Conservation (phyloP, 2,329 filamentous ascomycete genomes). For the Stachybotrys echinatus region DNA sequence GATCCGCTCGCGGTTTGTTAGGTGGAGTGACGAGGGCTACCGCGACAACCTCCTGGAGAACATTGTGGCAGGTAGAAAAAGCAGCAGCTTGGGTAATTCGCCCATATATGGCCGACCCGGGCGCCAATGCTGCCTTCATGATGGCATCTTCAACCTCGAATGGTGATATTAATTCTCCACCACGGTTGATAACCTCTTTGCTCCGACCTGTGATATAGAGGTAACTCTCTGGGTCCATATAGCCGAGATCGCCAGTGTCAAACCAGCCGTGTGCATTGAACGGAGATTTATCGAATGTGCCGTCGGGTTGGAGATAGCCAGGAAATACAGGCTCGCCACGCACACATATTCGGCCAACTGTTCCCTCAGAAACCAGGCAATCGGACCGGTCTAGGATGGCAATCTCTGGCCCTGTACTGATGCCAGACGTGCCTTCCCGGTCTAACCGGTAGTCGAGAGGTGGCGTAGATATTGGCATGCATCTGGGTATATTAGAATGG, state of each 20-base stretch:
- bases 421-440: constrained; percentile 46
- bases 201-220: constrained; percentile 50
- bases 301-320: constrained; percentile 41
- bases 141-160: constrained; percentile 56
- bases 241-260: constrained; percentile 49
- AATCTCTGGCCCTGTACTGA: constrained; percentile 46
- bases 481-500: constrained; percentile 19
- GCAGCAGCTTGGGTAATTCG: constrained; percentile 44
- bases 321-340: constrained; percentile 45
- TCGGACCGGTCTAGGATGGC: constrained; percentile 40
- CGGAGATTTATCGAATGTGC: constrained; percentile 34
- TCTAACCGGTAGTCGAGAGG: constrained; percentile 47
- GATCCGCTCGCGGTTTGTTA: constrained; percentile 36
- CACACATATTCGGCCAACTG: constrained; percentile 43
- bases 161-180: constrained; percentile 53
- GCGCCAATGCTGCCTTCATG: constrained; percentile 36
- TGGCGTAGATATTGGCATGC: constrained; percentile 53
- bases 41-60: constrained; percentile 52
- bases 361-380: constrained; percentile 18
- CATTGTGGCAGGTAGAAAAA: constrained; percentile 46
- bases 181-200: constrained; percentile 53
- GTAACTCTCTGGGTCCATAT: constrained; percentile 44
- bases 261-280: constrained; percentile 48
- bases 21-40: constrained; percentile 44
- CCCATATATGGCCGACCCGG: constrained; percentile 36